Conservation (phyloP, 371 early-diverging fungal genomes). For the Basidiobolus meristosporus region DNA sequence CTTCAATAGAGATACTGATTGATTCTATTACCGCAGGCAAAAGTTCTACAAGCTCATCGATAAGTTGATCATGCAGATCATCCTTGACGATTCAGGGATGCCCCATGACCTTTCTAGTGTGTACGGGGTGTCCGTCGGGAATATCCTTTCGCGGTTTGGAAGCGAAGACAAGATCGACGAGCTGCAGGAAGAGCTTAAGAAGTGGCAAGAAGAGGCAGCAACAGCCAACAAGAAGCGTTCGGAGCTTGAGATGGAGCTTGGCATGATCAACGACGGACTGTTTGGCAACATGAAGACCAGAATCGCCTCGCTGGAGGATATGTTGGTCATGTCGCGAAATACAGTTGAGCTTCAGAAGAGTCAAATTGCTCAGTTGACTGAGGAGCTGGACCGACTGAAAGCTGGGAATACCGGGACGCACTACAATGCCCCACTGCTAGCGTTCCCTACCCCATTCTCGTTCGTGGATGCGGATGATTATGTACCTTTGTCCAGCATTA, state of each 20-base stretch:
- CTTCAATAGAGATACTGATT: too few relatives aligned
- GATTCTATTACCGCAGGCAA: too few relatives aligned
- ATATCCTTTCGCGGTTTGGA: conserved; percentile 54
- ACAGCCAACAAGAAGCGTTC: too few relatives aligned
- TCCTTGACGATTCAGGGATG: conserved; percentile 53
- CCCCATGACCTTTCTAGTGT: conserved; percentile 27
- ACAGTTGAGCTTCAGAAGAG: conserved; percentile 56
- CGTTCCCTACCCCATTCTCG: too few relatives aligned
- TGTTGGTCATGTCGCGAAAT: conserved; percentile 57
- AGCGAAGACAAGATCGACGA: conserved; percentile 53
- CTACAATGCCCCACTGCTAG: too few relatives aligned
- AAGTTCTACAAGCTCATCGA: conserved; percentile 66
- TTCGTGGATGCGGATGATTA: too few relatives aligned
- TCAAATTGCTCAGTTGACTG: conserved; percentile 39
- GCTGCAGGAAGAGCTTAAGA: too few relatives aligned
- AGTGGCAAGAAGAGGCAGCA: too few relatives aligned
- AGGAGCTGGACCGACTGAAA: too few relatives aligned
- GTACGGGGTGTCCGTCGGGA: conserved; percentile 37
- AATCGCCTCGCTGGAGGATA: conserved; percentile 52
- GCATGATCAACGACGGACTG: conserved; percentile 40
- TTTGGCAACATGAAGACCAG: conserved; percentile 55
- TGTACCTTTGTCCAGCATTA: too few relatives aligned
- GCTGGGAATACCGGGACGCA: too few relatives aligned
- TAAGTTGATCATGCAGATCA: conserved; percentile 54
- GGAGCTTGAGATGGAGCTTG: too few relatives aligned